Conservation (phyloP, 2,329 filamentous ascomycete genomes). For the Monilinia vaccinii-corymbosi region DNA sequence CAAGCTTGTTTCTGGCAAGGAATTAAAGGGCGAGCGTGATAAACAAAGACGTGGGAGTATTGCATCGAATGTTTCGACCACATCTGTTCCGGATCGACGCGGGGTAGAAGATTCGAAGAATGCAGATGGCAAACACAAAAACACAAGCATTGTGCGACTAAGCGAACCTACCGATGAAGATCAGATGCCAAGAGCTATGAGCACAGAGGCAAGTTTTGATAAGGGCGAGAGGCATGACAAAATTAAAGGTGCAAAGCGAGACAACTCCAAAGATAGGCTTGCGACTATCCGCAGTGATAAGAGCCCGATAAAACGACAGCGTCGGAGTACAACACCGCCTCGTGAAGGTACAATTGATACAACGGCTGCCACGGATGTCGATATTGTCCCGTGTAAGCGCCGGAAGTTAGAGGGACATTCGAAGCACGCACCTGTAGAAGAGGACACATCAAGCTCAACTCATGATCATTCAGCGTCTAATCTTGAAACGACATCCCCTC, state of each 20-base stretch:
- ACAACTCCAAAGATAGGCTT: slow-evolving; percentile 49
- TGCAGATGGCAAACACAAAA: slow-evolving; percentile 38
- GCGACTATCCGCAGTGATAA: slow-evolving; percentile 39
- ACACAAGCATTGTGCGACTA: slow-evolving; percentile 17
- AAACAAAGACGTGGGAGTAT: slow-evolving; percentile 46
- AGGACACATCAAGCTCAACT: slow-evolving; percentile 21
- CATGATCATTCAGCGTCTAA: slow-evolving; percentile 21
- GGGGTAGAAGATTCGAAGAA: slow-evolving; percentile 36
- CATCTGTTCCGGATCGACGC: slow-evolving; percentile 40
- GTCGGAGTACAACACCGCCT: slow-evolving; percentile 51
- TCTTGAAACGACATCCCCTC: slow-evolving; percentile 16
- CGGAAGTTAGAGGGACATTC: slow-evolving; percentile 41
- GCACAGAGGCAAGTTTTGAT: slow-evolving; percentile 16
- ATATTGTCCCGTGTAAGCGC: slow-evolving; percentile 44
- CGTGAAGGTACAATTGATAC: slow-evolving; percentile 34
- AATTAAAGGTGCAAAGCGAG: slow-evolving; percentile 51
- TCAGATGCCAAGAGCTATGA: slow-evolving; percentile 11
- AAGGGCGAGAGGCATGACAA: slow-evolving; percentile 35
- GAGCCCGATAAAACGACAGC: slow-evolving; percentile 46
- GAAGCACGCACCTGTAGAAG: slow-evolving; percentile 16
- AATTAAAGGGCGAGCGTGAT: slow-evolving; percentile 47
- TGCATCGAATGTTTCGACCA: slow-evolving; percentile 45
- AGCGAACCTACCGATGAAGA: slow-evolving; percentile 1
- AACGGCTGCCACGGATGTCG: slow-evolving; percentile 41
- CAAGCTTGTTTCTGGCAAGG: slow-evolving; percentile 55